phyloP scores from a whole-genome alignment of 805 yeast genomes.

The Jamesozyma hellenica region DNA sequence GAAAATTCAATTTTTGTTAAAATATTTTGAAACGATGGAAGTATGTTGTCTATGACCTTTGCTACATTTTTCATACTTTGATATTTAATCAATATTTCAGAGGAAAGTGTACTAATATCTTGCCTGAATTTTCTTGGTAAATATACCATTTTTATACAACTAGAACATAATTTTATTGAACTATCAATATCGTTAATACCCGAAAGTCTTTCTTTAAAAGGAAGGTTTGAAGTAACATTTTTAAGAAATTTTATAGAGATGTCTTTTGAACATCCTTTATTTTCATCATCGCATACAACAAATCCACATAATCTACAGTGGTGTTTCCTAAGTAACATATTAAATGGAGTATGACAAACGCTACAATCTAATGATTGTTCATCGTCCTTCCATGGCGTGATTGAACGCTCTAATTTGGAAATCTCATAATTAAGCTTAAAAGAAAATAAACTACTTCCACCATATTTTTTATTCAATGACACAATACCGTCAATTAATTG shows the following conservation, averaged over 20 bases:
- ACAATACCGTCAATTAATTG: constrained; percentile 31
- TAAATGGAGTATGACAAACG: constrained; percentile 51
- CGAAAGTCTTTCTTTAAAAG: constrained; percentile 10
- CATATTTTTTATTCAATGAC: constrained; percentile 18
- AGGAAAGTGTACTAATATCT: constrained; percentile 31
- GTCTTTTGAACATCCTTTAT: constrained; percentile 60
- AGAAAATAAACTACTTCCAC: constrained; percentile 16
- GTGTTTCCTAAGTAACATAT: constrained; percentile 58
- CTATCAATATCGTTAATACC: constrained; percentile 21
- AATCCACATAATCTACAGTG: constrained; percentile 87
- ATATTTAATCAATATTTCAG: constrained; percentile 34
- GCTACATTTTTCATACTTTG: constrained; percentile 33
- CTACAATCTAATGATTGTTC: constrained; percentile 41
- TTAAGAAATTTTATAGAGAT: constrained; percentile 39
- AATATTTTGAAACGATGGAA: constrained; percentile 37
- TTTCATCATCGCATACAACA: constrained; percentile 63
- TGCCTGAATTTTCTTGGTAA: constrained; percentile 40
- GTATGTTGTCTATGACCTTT: constrained; percentile 29
- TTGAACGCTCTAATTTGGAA: constrained; percentile 35
- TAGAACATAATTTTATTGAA: constrained; percentile 51
- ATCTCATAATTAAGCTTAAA: constrained; percentile 24
- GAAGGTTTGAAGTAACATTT: constrained; percentile 20
- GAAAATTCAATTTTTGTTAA: constrained; percentile 30
- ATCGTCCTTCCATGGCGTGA: constrained; percentile 62
- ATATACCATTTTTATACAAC: constrained; percentile 57